These are phyloP conservation scores for Quercus robur DNA, from an alignment of 306 rosid genomes.

Conservation along the genomic window DNA sequence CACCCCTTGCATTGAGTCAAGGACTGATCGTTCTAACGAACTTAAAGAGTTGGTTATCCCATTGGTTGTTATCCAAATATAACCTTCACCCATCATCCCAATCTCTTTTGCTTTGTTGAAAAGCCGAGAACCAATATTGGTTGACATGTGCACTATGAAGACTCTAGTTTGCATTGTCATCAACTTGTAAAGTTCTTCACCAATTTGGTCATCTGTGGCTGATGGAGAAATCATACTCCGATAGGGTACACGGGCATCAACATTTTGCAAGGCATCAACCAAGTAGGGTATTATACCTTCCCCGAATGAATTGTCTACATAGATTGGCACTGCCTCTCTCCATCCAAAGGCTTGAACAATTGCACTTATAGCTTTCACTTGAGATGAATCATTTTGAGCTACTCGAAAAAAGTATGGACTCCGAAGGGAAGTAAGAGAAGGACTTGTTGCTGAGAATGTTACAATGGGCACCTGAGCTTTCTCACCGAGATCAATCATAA, in stretches of 20 bases:
- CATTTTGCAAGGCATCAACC: slow-evolving; percentile 35
- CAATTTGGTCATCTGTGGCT: slow-evolving; percentile 34
- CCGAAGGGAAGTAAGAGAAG: slow-evolving; percentile 34
- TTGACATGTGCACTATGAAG: slow-evolving; percentile 53
- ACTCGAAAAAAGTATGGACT: slow-evolving; percentile 48
- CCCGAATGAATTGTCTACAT: slow-evolving; percentile 42
- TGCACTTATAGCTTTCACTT: slow-evolving; percentile 37
- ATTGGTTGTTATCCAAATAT: slow-evolving; percentile 55
- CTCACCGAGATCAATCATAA: slow-evolving; percentile 43
- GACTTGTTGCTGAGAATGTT: slow-evolving; percentile 53
- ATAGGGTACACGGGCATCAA: slow-evolving; percentile 28
- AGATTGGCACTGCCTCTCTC: slow-evolving; percentile 47
- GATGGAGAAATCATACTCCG: slow-evolving; percentile 28
- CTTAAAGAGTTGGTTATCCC: slow-evolving; percentile 21
- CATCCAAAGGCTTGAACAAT: slow-evolving; percentile 42
- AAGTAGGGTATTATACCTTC: slow-evolving; percentile 42
- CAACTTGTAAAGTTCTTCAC: slow-evolving; percentile 36
- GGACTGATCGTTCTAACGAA: slow-evolving; percentile 8
- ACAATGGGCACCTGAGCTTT: slow-evolving; percentile 50
- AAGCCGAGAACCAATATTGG: slow-evolving; percentile 26
- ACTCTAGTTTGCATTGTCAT: slow-evolving; percentile 47
- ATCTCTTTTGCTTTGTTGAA: slow-evolving; percentile 37
- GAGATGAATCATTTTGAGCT: slow-evolving; percentile 39
- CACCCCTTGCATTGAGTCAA: slow-evolving; percentile 52
- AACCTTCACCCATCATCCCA: slow-evolving; percentile 54